Conservation (phyloP, 2,329 filamentous ascomycete genomes). For the Trichoderma endophyticum region DNA sequence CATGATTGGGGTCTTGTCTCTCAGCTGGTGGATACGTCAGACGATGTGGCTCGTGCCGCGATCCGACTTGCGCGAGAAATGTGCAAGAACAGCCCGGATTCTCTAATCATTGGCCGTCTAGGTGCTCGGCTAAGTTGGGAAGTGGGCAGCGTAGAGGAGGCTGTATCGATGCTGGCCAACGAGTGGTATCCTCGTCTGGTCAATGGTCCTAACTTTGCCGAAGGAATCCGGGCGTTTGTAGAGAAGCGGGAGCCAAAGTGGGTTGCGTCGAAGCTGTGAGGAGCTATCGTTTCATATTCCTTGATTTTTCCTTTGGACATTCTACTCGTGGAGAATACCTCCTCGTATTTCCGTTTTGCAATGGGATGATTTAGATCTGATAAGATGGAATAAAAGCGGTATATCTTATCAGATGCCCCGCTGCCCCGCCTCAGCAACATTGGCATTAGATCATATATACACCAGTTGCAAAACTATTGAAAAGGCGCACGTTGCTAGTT, state of each 20-base stretch:
- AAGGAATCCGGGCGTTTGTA: constrained; percentile 1
- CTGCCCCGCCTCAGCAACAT: neutral
- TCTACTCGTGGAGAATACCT: neutral
- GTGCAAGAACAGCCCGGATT: constrained; percentile 26
- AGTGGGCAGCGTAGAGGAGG: neutral
- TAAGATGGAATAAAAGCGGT: neutral
- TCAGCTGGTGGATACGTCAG: constrained; percentile 27
- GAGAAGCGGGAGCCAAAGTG: constrained; percentile 1
- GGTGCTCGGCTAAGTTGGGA: constrained; percentile 2
- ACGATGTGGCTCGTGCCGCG: constrained; percentile 35
- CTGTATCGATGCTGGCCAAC: neutral
- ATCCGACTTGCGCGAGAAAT: constrained; percentile 35
- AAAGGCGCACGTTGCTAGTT: neutral
- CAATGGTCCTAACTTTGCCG: neutral
- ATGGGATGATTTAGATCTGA: neutral
- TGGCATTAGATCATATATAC: neutral
- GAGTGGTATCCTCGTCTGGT: neutral
- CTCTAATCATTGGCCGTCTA: neutral
- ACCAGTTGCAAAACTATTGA: neutral
- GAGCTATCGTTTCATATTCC: neutral
- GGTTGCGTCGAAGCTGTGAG: neutral
- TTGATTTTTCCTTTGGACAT: neutral
- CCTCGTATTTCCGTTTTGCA: neutral
- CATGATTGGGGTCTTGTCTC: neutral
- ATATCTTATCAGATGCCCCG: constrained; percentile 1